phyloP scores from a whole-genome alignment of 2,329 filamentous ascomycete species.

The Cladobotryum mycophilum region DNA sequence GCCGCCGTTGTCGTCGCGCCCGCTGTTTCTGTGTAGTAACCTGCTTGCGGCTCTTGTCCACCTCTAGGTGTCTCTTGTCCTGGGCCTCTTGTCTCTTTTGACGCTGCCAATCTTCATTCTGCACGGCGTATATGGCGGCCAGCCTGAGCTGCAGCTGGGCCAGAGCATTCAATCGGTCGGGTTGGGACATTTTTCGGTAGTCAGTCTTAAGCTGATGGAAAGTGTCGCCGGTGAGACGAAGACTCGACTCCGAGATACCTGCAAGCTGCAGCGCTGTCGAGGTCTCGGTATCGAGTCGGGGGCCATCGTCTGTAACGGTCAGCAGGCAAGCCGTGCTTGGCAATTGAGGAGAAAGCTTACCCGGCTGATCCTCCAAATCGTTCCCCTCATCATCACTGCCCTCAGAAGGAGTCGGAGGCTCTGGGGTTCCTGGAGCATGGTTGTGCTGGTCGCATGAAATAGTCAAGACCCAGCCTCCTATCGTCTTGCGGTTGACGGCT shows the following conservation, averaged over 20 bases:
- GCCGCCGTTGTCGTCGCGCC: constrained; percentile 19
- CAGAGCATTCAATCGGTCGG: constrained; percentile 32
- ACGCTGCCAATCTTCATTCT: constrained; percentile 39
- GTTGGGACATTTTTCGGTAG: constrained; percentile 36
- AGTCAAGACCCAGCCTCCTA: constrained; percentile 40
- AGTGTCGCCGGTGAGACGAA: constrained; percentile 37
- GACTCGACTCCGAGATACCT: constrained; percentile 31
- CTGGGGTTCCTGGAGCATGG: constrained; percentile 38
- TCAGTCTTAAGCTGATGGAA: constrained; percentile 39
- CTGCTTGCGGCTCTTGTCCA: constrained; percentile 28
- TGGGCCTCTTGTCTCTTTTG: constrained; percentile 33
- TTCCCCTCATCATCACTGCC: constrained; percentile 29
- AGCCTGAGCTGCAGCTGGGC: constrained; percentile 37
- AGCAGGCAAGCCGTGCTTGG: neutral
- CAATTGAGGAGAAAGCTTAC: constrained; percentile 3
- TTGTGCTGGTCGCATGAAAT: constrained; percentile 40
- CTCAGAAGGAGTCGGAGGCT: constrained; percentile 32
- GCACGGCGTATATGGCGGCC: constrained; percentile 38
- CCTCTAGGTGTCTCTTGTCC: constrained; percentile 32
- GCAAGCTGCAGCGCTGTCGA: constrained; percentile 33
- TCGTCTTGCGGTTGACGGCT: constrained; percentile 37
- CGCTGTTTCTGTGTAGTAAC: constrained; percentile 20
- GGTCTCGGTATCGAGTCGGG: constrained; percentile 31
- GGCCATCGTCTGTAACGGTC: constrained; percentile 19
- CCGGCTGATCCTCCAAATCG: constrained; percentile 18